Base-by-base conservation (phyloP, 225 moss, liverwort and hornwort species). In the Sphagnum contortum region DNA sequence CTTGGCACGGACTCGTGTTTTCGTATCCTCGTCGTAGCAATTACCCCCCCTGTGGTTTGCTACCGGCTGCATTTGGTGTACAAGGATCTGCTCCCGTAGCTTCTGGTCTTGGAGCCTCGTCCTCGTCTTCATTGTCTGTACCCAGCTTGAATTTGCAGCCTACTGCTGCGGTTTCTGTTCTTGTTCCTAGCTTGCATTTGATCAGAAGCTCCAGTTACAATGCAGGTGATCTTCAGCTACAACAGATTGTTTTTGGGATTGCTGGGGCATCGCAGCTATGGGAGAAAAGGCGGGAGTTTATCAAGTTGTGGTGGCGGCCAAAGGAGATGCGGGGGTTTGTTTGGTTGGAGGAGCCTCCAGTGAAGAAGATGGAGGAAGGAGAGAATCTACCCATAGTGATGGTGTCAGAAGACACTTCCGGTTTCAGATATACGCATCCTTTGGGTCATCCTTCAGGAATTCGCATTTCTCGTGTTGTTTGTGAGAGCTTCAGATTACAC, bases 181-280 rank as follows among this genome's bases (percentile, higher is more conserved):
- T 29, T 29, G 0, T 29, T 29, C 29, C 29, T 29, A 29, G 29
- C 29, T 29, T 29, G 29, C 29, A 29, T 29, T 29, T 29, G 29
- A 29, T 29, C 29, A 29, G 29, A 29, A 29, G 29, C 29, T 29
- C 29, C 29, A 52, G 52, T 9, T 9, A 52, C 7, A 52, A 9
- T 2, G 9, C 5, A 5, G 52, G 52, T 5, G 9, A 5, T 5
- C 52, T 52, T 5, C 7, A 5, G 52, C 52, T 52, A 52, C 52
- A 9, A 9, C 66, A 75, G 47, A 83, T 96, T 54, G 83, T 96
- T 45, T 96, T 96, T 48, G 95, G 92, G 66, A 92, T 96, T 69
- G 95, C 92, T 4, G 95, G 90, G 65, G 92, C 95, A 6, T 77
- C 95, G 3, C 86, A 88, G 76, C 78, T 96, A 57, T 96, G 95